Evolutionary conservation across 441 rosid genomes (phyloP).

Genomic region (Theobroma grandiflorum): DNA sequence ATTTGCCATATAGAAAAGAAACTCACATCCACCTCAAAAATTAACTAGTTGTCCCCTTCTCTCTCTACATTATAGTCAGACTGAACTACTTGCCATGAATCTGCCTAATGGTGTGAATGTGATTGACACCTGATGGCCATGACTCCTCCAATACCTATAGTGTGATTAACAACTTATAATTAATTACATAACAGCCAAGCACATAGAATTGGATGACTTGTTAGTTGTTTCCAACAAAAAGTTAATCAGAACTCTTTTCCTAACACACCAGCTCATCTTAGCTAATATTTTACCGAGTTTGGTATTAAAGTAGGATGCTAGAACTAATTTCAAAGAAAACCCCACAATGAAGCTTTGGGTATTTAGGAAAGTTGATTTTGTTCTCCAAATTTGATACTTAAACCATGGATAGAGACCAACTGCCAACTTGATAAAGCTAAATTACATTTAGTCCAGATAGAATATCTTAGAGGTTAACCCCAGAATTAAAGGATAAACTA

Average conservation of each 20-base stretch:
- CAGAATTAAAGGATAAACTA: not conserved
- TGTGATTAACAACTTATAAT: slow-evolving; percentile 1
- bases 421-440: not conserved
- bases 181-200: not conserved
- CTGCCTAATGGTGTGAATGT: not conserved
- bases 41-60: no score
- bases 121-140: not conserved
- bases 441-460: no score
- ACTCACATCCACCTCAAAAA: not conserved
- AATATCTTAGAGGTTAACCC: not conserved
- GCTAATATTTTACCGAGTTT: not conserved
- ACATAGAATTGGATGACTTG: not conserved
- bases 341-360: not conserved
- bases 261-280: slow-evolving; percentile 24
- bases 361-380: not conserved
- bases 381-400: slow-evolving; percentile 7
- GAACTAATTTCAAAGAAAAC: not conserved
- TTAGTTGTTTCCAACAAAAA: slow-evolving; percentile 15
- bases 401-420: not conserved
- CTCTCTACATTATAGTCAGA: no score
- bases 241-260: not conserved
- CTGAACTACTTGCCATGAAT: not conserved
- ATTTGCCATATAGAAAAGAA: no score
- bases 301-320: slow-evolving; percentile 12
- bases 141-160: not conserved